These are phyloP conservation scores for Acidiella bohemica DNA, from an alignment of 495 filamentous ascomycete species.

Conservation along the genomic window DNA sequence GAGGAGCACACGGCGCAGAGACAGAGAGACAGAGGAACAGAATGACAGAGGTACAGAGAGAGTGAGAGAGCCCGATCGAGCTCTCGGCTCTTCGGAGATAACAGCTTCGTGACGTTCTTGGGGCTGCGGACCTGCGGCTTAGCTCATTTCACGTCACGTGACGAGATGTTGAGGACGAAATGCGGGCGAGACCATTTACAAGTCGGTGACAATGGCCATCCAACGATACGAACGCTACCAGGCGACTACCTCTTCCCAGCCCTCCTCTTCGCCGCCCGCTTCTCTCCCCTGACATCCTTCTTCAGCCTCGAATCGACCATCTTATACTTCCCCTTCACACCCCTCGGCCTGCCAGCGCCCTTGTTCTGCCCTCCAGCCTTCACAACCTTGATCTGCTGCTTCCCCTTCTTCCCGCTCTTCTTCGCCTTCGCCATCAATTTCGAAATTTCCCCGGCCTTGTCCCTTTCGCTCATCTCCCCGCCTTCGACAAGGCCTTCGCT, in stretches of 20 bases:
- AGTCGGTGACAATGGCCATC: no score
- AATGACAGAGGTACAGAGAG: no score
- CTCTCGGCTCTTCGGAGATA: no score
- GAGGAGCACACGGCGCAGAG: no score
- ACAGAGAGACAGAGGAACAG: no score
- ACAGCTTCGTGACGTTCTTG: no score
- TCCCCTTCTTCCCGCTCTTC: slow-evolving; percentile 53
- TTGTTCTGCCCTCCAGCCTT: slow-evolving; percentile 76
- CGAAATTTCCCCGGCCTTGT: slow-evolving; percentile 76
- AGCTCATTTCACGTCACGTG: no score
- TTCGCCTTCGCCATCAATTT: slow-evolving; percentile 66
- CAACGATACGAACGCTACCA: no score
- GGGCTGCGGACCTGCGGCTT: no score
- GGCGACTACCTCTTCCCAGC: slow-evolving; percentile 8
- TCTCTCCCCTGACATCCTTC: slow-evolving; percentile 91
- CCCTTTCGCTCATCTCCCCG: slow-evolving; percentile 70
- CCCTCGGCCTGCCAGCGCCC: slow-evolving; percentile 66
- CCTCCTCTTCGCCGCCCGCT: slow-evolving; percentile 57
- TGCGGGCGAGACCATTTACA: no score
- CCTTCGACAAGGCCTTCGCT: slow-evolving; percentile 73
- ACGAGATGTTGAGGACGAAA: no score
- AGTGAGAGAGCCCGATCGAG: no score
- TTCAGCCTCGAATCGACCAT: slow-evolving; percentile 95
- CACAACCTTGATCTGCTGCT: slow-evolving; percentile 71
- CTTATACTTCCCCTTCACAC: slow-evolving; percentile 97